These are phyloP conservation scores for Bryoerythrophyllum caledonicum DNA, from an alignment of 225 moss, liverwort and hornwort species.

Conservation along the genomic window DNA sequence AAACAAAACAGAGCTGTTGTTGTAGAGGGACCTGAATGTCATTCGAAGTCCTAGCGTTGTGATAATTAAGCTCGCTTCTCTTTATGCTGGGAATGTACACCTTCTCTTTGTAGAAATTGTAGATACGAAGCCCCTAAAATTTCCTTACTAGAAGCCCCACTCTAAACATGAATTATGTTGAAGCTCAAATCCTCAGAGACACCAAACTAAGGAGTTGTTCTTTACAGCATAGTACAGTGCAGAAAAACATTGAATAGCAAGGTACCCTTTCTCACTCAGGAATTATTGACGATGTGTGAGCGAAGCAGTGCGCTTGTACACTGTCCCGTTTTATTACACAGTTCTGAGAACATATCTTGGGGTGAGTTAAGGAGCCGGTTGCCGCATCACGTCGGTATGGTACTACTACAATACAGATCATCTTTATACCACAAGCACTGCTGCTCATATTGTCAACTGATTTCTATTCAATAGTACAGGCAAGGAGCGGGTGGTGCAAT, in stretches of 20 bases:
- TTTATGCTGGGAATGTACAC: neutral
- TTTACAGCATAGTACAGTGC: neutral
- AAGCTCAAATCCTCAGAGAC: too few relatives aligned
- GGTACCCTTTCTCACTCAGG: neutral
- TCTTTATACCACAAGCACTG: neutral
- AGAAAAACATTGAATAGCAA: neutral
- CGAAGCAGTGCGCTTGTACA: slow-evolving; percentile 38
- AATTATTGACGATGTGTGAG: neutral
- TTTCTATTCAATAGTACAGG: slow-evolving; percentile 25
- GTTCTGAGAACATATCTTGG: neutral
- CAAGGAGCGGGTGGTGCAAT: slow-evolving; percentile 60
- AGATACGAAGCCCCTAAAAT: neutral
- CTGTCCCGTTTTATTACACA: slow-evolving; percentile 34
- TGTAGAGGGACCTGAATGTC: too few relatives aligned
- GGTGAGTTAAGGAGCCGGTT: slow-evolving; percentile 22
- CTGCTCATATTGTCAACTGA: neutral
- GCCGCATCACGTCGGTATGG: slow-evolving; percentile 33
- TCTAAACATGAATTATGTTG: too few relatives aligned
- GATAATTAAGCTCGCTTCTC: neutral
- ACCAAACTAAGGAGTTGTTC: too few relatives aligned
- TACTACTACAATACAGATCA: neutral
- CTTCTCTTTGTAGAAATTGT: neutral
- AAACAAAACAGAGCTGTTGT: too few relatives aligned
- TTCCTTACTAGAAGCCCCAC: too few relatives aligned
- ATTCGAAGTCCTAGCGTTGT: neutral